Base-by-base conservation (phyloP, 1,139 yeast genomes). In the Pichia sp. region DNA sequence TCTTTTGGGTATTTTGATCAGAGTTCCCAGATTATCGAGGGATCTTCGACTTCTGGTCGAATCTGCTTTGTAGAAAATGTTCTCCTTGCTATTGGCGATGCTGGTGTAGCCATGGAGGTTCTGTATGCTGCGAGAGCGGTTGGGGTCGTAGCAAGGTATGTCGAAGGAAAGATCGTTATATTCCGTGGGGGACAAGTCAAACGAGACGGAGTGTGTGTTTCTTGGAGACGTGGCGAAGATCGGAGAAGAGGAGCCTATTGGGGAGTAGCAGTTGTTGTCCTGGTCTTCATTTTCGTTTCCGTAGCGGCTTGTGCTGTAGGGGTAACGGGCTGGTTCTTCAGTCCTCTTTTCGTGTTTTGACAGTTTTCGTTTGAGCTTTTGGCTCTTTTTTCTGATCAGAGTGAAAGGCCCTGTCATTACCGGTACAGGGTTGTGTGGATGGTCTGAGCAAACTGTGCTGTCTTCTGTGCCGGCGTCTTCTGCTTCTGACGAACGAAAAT, bases 401-500 rank as follows among this genome's bases (percentile, higher is more conserved):
- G 46, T 50, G 10, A 53, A 48, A 2, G 57, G 55, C 30, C 57
- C 56, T 6, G 53, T 49, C 59, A 57, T 57, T 12, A 12, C 36
- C 6, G 17, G 9, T 20, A 6, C 24, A n/a, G n/a, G 29, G 45
- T 6, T 42, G 30, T 42, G 43, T 42, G 45, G n/a, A 12, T 20
- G 30, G 24, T 20, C 24, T 20, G 3, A 20, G 24, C 24, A 20
- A 20, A 20, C 24, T 20, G 24, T 20, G 24, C 24, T 3, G 24
- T 20, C n/a, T 9, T 12, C 30, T 2, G n/a, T 27, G 14, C 12
- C 10, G 2, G 6, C 7, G 6, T 46, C 20, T 46, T 36, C 16
- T 14, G 14, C 16, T 14, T 36, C 40, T 36, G 16, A 36, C n/a
- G 40, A 10, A 36, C 16, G 16, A 4, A 4, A 16, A 6, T 14